These are phyloP conservation scores for Coemansia brasiliensis DNA, from an alignment of 192 early-diverging fungal species.

Conservation along the genomic window DNA sequence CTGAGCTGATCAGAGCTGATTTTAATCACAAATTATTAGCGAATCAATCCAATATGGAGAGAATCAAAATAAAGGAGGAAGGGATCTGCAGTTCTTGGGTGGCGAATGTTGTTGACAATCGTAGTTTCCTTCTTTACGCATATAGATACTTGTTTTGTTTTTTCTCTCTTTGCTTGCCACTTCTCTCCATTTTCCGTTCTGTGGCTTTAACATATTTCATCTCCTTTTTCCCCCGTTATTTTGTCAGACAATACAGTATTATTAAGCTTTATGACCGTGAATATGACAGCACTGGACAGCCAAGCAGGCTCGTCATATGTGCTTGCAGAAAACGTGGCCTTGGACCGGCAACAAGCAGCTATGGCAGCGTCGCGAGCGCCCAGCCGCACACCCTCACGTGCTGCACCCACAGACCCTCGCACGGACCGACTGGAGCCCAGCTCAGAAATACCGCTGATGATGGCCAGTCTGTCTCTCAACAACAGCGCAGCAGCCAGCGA, in stretches of 20 bases:
- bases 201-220: too few relatives aligned
- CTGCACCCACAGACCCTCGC: conserved; percentile 11
- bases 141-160: not conserved
- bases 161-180: too few relatives aligned
- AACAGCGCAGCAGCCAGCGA: conserved; percentile 6
- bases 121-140: not conserved
- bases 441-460: conserved; percentile 15
- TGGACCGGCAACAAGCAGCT: conserved; percentile 24
- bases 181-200: too few relatives aligned
- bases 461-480: conserved; percentile 12
- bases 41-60: too few relatives aligned
- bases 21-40: too few relatives aligned
- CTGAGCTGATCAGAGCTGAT: too few relatives aligned
- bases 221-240: too few relatives aligned
- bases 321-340: conserved; percentile 21
- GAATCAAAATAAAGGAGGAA: too few relatives aligned
- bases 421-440: not conserved
- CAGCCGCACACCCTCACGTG: conserved; percentile 24
- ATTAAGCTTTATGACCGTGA: too few relatives aligned
- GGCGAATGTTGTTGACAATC: not conserved
- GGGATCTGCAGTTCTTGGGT: too few relatives aligned
- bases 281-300: not conserved
- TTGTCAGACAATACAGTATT: too few relatives aligned
- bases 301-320: conserved; percentile 2
- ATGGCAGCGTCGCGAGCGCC: conserved; percentile 14